Base-by-base conservation (phyloP, 2,329 filamentous ascomycete species). In the Fusarium transvaalense region DNA sequence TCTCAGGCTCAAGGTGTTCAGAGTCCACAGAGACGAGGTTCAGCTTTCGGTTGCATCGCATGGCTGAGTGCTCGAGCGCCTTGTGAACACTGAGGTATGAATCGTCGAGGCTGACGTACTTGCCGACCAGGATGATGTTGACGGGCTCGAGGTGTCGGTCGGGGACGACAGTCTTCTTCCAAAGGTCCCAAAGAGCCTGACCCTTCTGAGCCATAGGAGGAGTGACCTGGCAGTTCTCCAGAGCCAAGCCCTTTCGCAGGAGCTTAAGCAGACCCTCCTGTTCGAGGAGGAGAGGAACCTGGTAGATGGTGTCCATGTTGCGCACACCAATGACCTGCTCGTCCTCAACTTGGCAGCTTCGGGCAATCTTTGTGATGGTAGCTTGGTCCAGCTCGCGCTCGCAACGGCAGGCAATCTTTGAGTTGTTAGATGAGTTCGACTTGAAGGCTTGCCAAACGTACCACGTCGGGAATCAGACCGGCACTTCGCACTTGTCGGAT, bases 231-330 rank as follows among this genome's bases (percentile, higher is more conserved):
- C 90, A 75, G 19, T 81, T 77, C 64, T 92, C 86, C 13, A 97
- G 85, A 35, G 86, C 84, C 32, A 97, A 84, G 19, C 89, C 85
- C 19, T 85, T 81, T 37, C 84, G 85, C 56, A 98, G 83, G n/a
- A 89, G 86, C 14, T 84, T 79, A 10, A 95, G 82, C 3, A 98
- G 84, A 25, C 89, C 88, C 81, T 98, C 93, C 71, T 94, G 86
- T 72, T 95, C 88, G 15, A 98, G 89, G 25, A 98, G 91, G n/a
- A 97, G 85, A 1, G 96, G 96, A 4, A 98, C 95, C 70, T 97
- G 94, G 81, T 99, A 99, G 53, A 92, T 97, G 14, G 94, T 94
- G 21, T 90, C 85, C 80, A 98, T 93, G 78, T 98, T 91, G 72
- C 91, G 91, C 13, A 99, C 94, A n/a, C 89, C 92, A 66, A 98